Percentiles rank a stretch among this genome's conserved stretches.
phyloP scores from a whole-genome alignment of 768 basidiomycete species.

The Peribolospora kevripleyi region DNA sequence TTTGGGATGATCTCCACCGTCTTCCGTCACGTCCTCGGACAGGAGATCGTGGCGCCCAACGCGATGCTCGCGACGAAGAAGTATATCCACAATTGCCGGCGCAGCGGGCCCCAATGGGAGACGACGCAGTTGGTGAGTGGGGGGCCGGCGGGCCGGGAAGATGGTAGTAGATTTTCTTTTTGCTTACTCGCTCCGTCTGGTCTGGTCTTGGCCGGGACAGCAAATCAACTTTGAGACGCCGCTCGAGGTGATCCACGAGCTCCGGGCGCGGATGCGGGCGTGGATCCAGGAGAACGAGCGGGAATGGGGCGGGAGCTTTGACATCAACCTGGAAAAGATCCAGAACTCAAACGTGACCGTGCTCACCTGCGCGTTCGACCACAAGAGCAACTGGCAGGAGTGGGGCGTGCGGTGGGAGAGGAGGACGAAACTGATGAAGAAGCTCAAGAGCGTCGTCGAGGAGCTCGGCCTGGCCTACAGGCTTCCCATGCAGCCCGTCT shows the following conservation, averaged over 20 bases:
- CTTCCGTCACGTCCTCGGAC: conserved; percentile 55
- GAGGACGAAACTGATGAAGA: conserved; percentile 49
- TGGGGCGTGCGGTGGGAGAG: conserved; percentile 60
- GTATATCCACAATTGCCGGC: conserved; percentile 51
- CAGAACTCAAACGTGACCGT: conserved; percentile 47
- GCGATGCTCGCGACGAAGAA: conserved; percentile 43
- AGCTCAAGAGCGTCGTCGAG: conserved; percentile 44
- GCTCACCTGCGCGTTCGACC: conserved; percentile 45
- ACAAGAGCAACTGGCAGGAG: conserved; percentile 63
- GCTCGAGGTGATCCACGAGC: conserved; percentile 40
- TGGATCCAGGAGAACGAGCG: conserved; percentile 39
- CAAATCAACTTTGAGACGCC: conserved; percentile 45
- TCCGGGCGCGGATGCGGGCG: conserved; percentile 32
- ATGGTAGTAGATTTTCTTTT: background rate
- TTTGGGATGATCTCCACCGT: conserved; percentile 59
- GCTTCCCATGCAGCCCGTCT: conserved; percentile 46
- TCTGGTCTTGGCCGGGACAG: conserved; percentile 33
- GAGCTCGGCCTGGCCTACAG: conserved; percentile 48
- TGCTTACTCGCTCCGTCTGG: background rate
- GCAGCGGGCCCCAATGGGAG: conserved; percentile 39
- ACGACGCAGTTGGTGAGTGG: conserved; percentile 3
- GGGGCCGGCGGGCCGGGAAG: background rate
- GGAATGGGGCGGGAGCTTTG: conserved; percentile 32
- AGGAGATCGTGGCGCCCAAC: conserved; percentile 57
- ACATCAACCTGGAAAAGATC: conserved; percentile 40